Evolutionary conservation across 768 basidiomycete species (phyloP), one percentile per base, ranked within the genome.

Genomic region (Lepiota venenata): DNA sequence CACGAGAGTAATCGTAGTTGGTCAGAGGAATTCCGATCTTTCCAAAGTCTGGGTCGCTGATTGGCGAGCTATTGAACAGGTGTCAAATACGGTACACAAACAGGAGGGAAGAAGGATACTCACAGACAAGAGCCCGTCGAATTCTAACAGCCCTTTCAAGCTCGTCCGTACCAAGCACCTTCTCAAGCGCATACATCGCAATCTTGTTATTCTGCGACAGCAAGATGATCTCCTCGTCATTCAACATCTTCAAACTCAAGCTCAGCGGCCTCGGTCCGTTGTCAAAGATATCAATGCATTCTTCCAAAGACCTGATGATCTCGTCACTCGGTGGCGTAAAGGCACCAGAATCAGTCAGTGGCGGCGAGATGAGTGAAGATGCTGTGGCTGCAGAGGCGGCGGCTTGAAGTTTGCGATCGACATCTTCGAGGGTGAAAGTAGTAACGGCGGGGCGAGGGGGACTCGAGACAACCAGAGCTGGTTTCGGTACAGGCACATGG

Each of bases 141-240:
- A 99, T 80, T 29, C 78, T 69, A 1, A 98, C 96, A 36, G 97
- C 95, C 41, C 97, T 75, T 61, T 93, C 90, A 1, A 89, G 72
- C 59, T 94, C 87, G 3, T 49, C 57, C 27, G 66, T 66, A 4
- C 77, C 93, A n/a, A 98, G 71, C 27, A 93, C 85, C 75, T 98
- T 98, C 74, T 99, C 97, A 53, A 98, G 71, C 22, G 92, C 91
- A 69, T 99, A 98, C n/a, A 91, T 80, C 0, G 91, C 88, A 52
- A 98, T 88, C 81, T 96, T 97, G 27, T 94, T 93, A 58, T 85
- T 86, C 73, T 95, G 92, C 2, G 87, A 80, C 42, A 99, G 76
- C 53, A 93, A 50, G 51, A 98, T 87, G 41, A 99, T 77, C 70
- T 98, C 97, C 65, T 98, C 96, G 61, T 99, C 93, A 49, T 82